Evolutionary conservation across 75 land plant species (phyloP), one percentile per base, ranked within the genome.

Genomic region (Larix kaempferi): DNA sequence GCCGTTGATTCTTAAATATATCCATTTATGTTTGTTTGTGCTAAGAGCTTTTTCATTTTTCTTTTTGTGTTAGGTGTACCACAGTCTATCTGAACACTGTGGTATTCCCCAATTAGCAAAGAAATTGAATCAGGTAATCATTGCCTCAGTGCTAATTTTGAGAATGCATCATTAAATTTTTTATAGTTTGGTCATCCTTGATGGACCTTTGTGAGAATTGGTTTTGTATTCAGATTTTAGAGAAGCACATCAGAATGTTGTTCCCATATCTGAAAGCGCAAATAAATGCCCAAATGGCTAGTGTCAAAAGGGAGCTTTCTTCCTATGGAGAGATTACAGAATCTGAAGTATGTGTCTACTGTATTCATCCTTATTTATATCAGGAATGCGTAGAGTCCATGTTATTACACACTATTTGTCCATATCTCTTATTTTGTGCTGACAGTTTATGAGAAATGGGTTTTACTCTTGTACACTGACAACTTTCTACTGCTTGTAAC

Each of bases 31-130:
- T 37, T 41, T 44, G 35, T 16, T 27, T 56, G 37, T 74, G 67
- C 61, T 41, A 39, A 67, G n/a, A 21, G n/a, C 58, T 26, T 27
- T 23, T 56, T n/a, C 35, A 39, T 27, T 35, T 35, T 76, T 63
- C 15, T n/a, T 26, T 77, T 25, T 49, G 62, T 77, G 55, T n/a
- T 74, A 93, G 99, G 93, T 89, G 37, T 96, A 94, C 65, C 91
- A 89, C 80, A 87, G 84, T 73, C 81, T 94, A 25, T 82, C 93
- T 63, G 95, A 94, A 73, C 90, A 91, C 1, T 96, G 97, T 84
- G 97, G 99, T 57, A 75, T 94, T 57, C 95, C 97, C 39, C 97
- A 96, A 76, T 76, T 96, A 76, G 99, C 99, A 56, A 96, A 88
- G 83, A 96, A 96, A 80, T 81, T 96, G 81, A 96, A 96, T 80